A percentile compares a stretch with the other conserved stretches of the same genome.
Evolutionary conservation across 176 grass and related monocot species (phyloP).

Genomic region (Rhynchospora pubera): DNA sequence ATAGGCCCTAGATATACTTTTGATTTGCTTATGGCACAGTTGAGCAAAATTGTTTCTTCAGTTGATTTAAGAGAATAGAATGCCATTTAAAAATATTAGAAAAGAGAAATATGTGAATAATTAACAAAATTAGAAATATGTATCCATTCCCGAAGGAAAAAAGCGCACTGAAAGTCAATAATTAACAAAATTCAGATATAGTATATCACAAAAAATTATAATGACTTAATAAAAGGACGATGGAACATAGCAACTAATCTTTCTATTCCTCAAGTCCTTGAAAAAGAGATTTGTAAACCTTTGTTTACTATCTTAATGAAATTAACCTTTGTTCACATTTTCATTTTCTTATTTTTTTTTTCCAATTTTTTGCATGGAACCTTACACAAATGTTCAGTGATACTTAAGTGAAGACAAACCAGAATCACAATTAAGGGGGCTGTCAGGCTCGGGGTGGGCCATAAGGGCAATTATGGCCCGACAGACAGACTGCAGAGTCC

Average conservation of each 20-base stretch:
- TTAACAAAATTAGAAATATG: no score
- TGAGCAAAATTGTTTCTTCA: background rate
- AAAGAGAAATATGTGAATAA: background rate
- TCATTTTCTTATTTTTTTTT: no score
- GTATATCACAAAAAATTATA: background rate
- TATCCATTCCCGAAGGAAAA: background rate
- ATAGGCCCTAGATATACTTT: background rate
- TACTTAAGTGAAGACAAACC: constrained; percentile 37
- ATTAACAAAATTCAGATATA: background rate
- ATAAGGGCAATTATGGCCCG: constrained; percentile 97
- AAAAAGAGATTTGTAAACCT: no score
- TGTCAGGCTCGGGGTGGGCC: constrained; percentile 94
- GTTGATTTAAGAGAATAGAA: background rate
- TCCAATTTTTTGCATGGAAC: no score
- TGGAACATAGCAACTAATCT: background rate
- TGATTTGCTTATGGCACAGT: background rate
- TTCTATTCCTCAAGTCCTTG: background rate
- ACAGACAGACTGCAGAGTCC: constrained; percentile 99
- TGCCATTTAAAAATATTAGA: background rate
- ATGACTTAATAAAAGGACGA: background rate
- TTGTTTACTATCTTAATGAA: background rate
- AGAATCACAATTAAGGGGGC: constrained; percentile 99
- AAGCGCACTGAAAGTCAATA: background rate
- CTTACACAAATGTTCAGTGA: constrained; percentile 2
- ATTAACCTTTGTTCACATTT: no score